Base-by-base conservation (phyloP, 371 early-diverging fungal species). In the Apophysomyces ossiformis region DNA sequence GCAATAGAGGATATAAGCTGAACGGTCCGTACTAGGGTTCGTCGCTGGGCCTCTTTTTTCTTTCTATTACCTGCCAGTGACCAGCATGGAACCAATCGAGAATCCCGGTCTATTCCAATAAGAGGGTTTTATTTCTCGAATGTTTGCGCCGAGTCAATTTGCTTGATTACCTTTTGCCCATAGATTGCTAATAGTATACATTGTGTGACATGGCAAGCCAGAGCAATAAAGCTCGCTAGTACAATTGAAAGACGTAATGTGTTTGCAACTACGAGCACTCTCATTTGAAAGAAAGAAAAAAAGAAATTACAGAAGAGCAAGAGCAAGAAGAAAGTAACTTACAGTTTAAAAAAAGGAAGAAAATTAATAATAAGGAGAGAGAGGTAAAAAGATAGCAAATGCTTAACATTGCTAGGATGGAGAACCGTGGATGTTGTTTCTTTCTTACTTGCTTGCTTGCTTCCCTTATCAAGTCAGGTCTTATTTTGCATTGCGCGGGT, bases 11-110 rank as follows among this genome's bases (percentile, higher is more conserved):
- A 36, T 46, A 11, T 36, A 36, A 21, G 7, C 16, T 37, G 0
- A 37, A 1, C 32, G 12, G 16, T 15, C 2, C 32, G 32, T 2
- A 26, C 32, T 2, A 26, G 32, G 32, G 32, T 26, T 26, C 32
- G 32, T 26, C 32, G 32, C 32, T 26, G 2, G 32, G 13, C 7
- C 35, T 36, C 13, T 32, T 36, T 47, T n/a, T 13, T 5, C 3
- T 41, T 0, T 18, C 12, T 7, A 41, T 59, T 75, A 75, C 78
- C 70, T 75, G 74, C 79, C 79, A 79, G 50, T 79, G 79, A 1
- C 79, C 72, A 35, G 71, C 70, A 39, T 47, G 58, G 7, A 79
- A 64, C 79, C 79, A 79, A 32, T 67, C 61, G 26, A 67, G 72
- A 63, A 79, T 72, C 1, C 50, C 16, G 41, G 72, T 69, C 79